Evolutionary conservation across 495 filamentous ascomycete species (phyloP), one percentile per base, ranked within the genome.

Genomic region (Aspergillus wentii): DNA sequence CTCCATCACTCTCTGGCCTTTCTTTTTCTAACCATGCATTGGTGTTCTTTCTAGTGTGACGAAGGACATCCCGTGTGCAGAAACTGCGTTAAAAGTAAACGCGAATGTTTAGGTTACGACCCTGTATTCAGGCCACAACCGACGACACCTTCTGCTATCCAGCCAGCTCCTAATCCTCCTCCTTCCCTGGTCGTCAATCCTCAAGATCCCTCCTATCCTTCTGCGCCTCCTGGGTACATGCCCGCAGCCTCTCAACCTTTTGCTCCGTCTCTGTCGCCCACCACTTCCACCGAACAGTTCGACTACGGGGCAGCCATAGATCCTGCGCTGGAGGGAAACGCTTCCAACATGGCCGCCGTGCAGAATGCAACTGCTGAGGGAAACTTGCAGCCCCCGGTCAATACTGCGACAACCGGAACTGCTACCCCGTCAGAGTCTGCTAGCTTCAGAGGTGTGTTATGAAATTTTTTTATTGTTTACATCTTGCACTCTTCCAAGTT

Each of bases 1-100:
- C 39, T 41, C 33, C 43, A 27, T 43, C 30, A 30, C 29, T 43
- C 40, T 40, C 50, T 44, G 47, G 40, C 35, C 41, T 46, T 18
- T 13, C 42, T 33, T 31, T 38, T 18, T 37, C 28, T 44, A 23
- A 17, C 44, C n/a, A n/a, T 42, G 27, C 22, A 48, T 44, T 51
- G 31, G 43, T 51, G 36, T 49, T 47, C 35, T 47, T 43, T 17
- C 31, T 57, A 98, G 92, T 98, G 92, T 69, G 92, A 98, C 75
- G 92, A 98, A 72, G 79, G 76, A 18, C 90, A 96, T 66, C 92
- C 92, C 6, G 78, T 83, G 33, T 98, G 92, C 72, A 83, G 90
- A 54, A 98, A 98, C 63, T 98, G 92, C 66, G 84, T 90, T 56
- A 98, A 96, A 65, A 95, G 88, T 54, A 97, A 96, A 63, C 86